Evolutionary conservation across 2,329 filamentous ascomycete species (phyloP).

Genomic region (Colletotrichum sp.): DNA sequence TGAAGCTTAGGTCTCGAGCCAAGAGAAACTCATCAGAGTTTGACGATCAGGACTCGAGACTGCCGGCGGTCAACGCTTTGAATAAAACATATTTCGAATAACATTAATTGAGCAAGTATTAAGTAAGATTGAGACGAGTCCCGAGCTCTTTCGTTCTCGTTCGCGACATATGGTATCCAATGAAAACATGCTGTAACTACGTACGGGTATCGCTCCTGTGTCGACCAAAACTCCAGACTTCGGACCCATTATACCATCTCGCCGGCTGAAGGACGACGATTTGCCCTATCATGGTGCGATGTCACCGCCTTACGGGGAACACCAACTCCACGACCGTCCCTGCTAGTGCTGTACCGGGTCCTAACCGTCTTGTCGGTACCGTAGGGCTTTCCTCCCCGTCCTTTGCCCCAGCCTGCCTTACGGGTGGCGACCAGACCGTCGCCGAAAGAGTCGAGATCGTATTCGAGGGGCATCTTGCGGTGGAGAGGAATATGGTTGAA

Average conservation of each 20-base stretch:
- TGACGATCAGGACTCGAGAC: not conserved
- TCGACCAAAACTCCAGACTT: not conserved
- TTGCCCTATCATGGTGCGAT: not conserved
- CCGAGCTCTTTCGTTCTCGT: not conserved
- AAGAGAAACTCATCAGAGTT: not conserved
- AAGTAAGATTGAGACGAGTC: not conserved
- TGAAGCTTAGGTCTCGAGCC: not conserved
- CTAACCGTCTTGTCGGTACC: not conserved
- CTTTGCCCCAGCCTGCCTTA: constrained; percentile 62
- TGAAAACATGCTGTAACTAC: not conserved
- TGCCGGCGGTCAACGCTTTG: not conserved
- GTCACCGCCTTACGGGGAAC: constrained; percentile 7
- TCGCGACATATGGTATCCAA: not conserved
- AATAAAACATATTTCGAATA: not conserved
- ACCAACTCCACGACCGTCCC: not conserved
- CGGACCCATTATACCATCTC: not conserved
- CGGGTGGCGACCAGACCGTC: constrained; percentile 61
- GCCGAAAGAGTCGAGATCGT: constrained; percentile 48
- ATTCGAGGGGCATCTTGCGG: constrained; percentile 61
- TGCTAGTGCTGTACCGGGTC: not conserved
- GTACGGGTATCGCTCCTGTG: not conserved
- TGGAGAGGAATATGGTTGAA: constrained; percentile 71
- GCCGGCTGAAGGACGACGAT: not conserved
- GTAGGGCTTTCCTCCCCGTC: not conserved
- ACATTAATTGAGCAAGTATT: not conserved